phyloP scores from a whole-genome alignment of 164 flowering plant genomes.

The Buxus sempervirens region DNA sequence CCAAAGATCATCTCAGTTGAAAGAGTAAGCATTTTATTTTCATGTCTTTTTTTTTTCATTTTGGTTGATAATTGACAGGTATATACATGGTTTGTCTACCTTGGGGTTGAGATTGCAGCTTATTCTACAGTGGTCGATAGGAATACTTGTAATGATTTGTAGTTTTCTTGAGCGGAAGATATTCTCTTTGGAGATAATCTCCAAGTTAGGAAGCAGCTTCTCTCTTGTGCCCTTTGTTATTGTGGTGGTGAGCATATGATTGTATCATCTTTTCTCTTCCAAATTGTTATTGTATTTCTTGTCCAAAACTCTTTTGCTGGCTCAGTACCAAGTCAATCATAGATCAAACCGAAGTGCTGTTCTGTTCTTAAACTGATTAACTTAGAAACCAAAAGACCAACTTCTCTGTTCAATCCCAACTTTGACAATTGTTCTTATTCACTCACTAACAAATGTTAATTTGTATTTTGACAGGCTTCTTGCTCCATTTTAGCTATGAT shows the following conservation, averaged over 20 bases:
- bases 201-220: slow-evolving; percentile 97
- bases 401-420: neutral
- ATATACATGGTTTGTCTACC: slow-evolving; percentile 49
- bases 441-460: neutral
- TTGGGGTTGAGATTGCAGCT: slow-evolving; percentile 92
- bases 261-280: neutral
- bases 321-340: neutral
- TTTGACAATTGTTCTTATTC: slow-evolving; percentile 1
- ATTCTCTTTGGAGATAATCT: slow-evolving; percentile 59
- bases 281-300: neutral
- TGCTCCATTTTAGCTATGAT: slow-evolving; percentile 94
- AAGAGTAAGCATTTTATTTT: slow-evolving; percentile 41
- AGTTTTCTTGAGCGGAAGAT: slow-evolving; percentile 79
- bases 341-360: neutral
- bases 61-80: slow-evolving; percentile 55
- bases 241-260: slow-evolving; percentile 68
- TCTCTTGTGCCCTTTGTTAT: slow-evolving; percentile 80
- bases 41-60: slow-evolving; percentile 35
- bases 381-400: neutral
- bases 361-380: neutral
- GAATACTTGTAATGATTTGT: slow-evolving; percentile 78
- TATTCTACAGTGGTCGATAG: slow-evolving; percentile 89
- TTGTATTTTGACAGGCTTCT: slow-evolving; percentile 47
- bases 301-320: neutral
- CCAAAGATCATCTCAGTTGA: slow-evolving; percentile 17